Evolutionary conservation across 139 green algal species (phyloP).

Genomic region (Coelastrella sp.): DNA sequence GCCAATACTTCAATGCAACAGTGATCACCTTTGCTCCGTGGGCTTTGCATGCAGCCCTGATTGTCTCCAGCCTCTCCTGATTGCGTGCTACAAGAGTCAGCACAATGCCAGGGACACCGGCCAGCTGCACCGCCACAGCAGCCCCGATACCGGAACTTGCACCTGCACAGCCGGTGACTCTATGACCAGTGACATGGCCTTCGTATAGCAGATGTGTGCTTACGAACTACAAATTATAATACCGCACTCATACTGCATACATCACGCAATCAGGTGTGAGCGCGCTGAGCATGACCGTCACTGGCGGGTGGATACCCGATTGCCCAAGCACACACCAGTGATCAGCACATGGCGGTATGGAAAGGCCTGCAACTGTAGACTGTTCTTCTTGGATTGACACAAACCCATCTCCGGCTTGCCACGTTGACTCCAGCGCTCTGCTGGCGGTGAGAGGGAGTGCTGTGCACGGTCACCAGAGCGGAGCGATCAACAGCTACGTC

Average conservation of each 20-base stretch:
- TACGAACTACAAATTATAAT: no score
- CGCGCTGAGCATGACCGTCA: no score
- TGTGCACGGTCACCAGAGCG: no score
- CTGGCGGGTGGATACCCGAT: no score
- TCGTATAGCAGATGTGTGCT: no score
- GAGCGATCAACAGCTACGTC: no score
- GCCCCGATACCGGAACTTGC: slow-evolving; percentile 22
- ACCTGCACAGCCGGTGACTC: slow-evolving; percentile 8
- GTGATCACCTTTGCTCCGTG: not conserved
- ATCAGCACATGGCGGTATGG: slow-evolving; percentile 11
- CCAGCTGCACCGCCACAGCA: slow-evolving; percentile 24
- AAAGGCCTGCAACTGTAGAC: not conserved
- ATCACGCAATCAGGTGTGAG: no score
- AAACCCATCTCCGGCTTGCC: no score
- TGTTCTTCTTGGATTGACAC: not conserved
- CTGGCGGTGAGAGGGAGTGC: no score
- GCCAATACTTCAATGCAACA: not conserved
- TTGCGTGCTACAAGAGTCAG: slow-evolving; percentile 4
- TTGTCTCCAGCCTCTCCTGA: not conserved
- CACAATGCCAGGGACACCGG: not conserved
- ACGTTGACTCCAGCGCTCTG: no score
- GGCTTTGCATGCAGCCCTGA: not conserved
- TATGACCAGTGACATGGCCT: no score
- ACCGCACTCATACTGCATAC: no score
- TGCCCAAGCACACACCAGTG: not conserved